phyloP scores from a whole-genome alignment of 164 flowering plant genomes.

The Magnolia sinica region DNA sequence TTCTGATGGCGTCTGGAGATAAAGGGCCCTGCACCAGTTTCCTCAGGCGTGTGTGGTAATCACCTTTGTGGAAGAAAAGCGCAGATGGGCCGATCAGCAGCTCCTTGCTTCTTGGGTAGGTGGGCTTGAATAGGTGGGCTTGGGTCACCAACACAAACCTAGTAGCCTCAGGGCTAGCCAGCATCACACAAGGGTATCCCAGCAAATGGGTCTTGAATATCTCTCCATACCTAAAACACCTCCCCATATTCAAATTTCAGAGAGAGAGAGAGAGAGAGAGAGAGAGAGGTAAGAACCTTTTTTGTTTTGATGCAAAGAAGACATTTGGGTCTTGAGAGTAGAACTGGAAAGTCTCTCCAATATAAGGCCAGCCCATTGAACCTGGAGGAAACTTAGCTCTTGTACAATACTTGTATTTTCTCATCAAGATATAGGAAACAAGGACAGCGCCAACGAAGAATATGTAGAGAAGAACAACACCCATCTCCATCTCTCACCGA shows the following conservation, averaged over 20 bases:
- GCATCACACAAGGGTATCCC: conserved; percentile 79
- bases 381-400: conserved; percentile 71
- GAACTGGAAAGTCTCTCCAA: conserved; percentile 75
- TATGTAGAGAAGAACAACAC: not conserved
- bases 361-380: conserved; percentile 84
- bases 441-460: conserved; percentile 21
- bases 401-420: conserved; percentile 16
- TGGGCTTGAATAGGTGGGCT: conserved; percentile 83
- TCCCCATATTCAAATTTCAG: not conserved
- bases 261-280: not conserved
- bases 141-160: conserved; percentile 61
- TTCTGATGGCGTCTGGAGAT: conserved; percentile 41
- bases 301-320: conserved; percentile 62
- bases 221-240: conserved; percentile 64
- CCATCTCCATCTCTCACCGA: conserved; percentile 17
- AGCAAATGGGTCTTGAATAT: conserved; percentile 83
- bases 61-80: conserved; percentile 81
- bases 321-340: conserved; percentile 71
- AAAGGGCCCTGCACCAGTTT: conserved; percentile 65
- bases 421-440: conserved; percentile 22
- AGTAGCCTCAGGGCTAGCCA: conserved; percentile 83
- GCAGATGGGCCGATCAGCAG: conserved; percentile 72
- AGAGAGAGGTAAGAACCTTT: conserved; percentile 31
- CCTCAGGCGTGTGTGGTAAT: conserved; percentile 61
- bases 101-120: conserved; percentile 85